Base-by-base conservation (phyloP, 2,329 filamentous ascomycete genomes). In the Juglanconis sp. region DNA sequence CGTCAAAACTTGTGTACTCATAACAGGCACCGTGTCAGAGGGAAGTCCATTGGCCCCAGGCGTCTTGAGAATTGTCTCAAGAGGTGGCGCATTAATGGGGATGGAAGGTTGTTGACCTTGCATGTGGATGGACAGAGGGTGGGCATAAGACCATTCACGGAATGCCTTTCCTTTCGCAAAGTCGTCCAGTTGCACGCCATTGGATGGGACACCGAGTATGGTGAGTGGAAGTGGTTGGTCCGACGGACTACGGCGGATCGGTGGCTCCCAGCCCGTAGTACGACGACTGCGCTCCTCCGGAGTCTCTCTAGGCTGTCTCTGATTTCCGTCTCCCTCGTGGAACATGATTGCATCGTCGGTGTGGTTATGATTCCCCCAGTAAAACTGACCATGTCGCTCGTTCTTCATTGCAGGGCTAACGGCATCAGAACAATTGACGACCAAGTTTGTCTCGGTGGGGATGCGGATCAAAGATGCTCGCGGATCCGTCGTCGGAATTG, bases 1-100 rank as follows among this genome's bases (percentile, higher is more conserved):
- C 0, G 78, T 81, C 57, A 79, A 65, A 15, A 79, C 67, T 1
- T 68, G 72, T 31, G 73, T 70, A 15, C 71, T 72, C 15, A 77
- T 65, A 50, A 72, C 70, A 1, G 78, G 77, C 32, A 76, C 65
- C 35, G 67, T 69, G 17, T 67, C 60, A 1, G 57, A 53, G 11
- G 55, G 58, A 32, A 65, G 38, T 48, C 66, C 63, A 50, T 34
- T 51, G 1, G 65, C 64, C 1, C 69, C 69, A 1, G 70, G 68
- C 0, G 70, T 74, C 10, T 68, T 68, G 50, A 79, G 68, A 17
- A 80, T 64, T 2, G 65, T 64, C 60, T 81, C 77, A 1, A 70
- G 42, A 36, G 67, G 68, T 31, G 70, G 70, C 5, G 69, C 74
- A 38, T 74, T 68, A 53, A 74, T 67, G 1, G 76, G 74, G 42